These are phyloP conservation scores for Fistulinella prunicolor DNA, from an alignment of 768 basidiomycete genomes.

Conservation along the genomic window DNA sequence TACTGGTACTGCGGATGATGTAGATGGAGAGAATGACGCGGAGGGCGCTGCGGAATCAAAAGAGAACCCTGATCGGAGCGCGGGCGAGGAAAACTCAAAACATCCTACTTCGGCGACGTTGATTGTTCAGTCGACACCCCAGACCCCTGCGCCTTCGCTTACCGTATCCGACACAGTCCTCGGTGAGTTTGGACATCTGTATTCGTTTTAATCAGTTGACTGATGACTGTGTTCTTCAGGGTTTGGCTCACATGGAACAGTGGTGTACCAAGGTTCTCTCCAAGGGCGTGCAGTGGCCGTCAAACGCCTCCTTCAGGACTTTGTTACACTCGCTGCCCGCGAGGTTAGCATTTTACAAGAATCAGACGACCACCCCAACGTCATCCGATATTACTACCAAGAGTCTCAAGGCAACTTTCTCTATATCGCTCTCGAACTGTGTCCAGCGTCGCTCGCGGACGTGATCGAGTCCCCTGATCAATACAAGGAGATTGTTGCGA, in stretches of 20 bases:
- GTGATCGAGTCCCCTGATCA: slow-evolving; percentile 77
- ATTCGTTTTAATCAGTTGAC: slow-evolving; percentile 3
- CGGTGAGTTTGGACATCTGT: slow-evolving; percentile 45
- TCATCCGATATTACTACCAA: slow-evolving; percentile 98
- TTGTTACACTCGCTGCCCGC: slow-evolving; percentile 89
- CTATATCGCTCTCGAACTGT: slow-evolving; percentile 95
- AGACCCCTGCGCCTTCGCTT: slow-evolving; percentile 45
- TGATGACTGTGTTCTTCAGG: slow-evolving; percentile 45
- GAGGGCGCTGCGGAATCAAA: slow-evolving; percentile 29
- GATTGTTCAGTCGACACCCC: slow-evolving; percentile 25
- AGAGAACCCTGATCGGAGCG: slow-evolving; percentile 34
- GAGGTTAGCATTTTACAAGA: slow-evolving; percentile 95
- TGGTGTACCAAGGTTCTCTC: slow-evolving; percentile 91
- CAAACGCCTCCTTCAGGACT: slow-evolving; percentile 92
- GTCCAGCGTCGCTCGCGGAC: slow-evolving; percentile 87
- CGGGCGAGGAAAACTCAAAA: slow-evolving; percentile 16
- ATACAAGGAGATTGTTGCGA: slow-evolving; percentile 71
- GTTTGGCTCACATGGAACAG: slow-evolving; percentile 94
- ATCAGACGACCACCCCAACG: slow-evolving; percentile 97
- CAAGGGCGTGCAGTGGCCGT: slow-evolving; percentile 98
- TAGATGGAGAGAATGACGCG: slow-evolving; percentile 25
- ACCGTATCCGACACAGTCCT: slow-evolving; percentile 72
- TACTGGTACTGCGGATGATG: slow-evolving; percentile 19
- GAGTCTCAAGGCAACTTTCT: slow-evolving; percentile 92
- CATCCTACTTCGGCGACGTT: slow-evolving; percentile 12